Conservation (phyloP, 352 stramenopile species). For the Plasmopara viticola region DNA sequence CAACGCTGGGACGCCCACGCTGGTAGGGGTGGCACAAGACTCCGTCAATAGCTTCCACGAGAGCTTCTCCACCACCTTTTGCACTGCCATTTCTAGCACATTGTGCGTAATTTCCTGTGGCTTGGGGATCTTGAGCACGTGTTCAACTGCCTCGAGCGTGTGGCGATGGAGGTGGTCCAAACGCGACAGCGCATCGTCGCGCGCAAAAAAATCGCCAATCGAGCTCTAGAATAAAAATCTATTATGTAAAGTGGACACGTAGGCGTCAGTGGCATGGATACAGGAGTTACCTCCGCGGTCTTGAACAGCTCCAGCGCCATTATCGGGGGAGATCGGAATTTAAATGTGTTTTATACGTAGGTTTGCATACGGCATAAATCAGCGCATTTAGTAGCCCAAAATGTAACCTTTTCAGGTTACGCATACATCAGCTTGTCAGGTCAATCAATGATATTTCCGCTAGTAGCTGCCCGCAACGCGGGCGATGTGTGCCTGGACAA, state of each 20-base stretch:
- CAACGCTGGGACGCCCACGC: conserved; percentile 58
- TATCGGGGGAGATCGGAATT: conserved; percentile 1
- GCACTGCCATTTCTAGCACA: conserved; percentile 70
- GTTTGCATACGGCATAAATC: too few species aligned
- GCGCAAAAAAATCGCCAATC: conserved; percentile 54
- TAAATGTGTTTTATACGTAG: too few species aligned
- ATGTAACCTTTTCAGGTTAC: too few species aligned
- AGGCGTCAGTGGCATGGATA: not conserved
- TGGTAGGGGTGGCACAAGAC: conserved; percentile 39
- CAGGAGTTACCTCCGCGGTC: conserved; percentile 44
- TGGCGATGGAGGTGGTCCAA: conserved; percentile 43
- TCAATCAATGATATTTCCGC: too few species aligned
- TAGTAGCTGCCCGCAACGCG: too few species aligned
- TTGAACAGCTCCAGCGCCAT: conserved; percentile 64
- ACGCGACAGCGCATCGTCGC: conserved; percentile 40
- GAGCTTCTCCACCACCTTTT: conserved; percentile 72
- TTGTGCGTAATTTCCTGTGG: conserved; percentile 45
- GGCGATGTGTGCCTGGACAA: too few species aligned
- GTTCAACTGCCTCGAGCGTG: conserved; percentile 29
- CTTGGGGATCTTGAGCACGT: conserved; percentile 24
- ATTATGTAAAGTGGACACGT: not conserved
- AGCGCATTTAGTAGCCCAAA: too few species aligned
- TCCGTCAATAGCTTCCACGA: conserved; percentile 74
- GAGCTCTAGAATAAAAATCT: conserved; percentile 28
- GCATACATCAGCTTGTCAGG: too few species aligned